Evolutionary conservation across 148 eudicot genomes (phyloP), one percentile per base, ranked within the genome.

Genomic region (Cornus florida): DNA sequence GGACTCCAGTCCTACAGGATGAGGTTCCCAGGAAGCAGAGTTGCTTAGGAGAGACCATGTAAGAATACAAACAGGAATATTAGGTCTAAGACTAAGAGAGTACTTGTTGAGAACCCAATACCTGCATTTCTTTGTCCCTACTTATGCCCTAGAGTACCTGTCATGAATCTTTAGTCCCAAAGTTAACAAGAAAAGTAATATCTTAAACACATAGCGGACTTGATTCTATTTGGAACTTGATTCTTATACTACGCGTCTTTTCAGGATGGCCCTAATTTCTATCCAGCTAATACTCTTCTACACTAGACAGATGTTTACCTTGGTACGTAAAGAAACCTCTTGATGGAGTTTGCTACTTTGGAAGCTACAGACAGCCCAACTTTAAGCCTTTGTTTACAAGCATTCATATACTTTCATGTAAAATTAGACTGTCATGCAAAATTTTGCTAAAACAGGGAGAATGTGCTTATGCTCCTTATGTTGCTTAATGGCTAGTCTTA

Each of bases 21-120:
- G 11, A 10, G 64, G 20, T 33, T 33, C 70, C 46, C 16, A 19
- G 20, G 32, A 75, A 80, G 57, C 39, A 67, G 70, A 43, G 41
- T 70, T 19, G 57, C 77, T 74, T 78, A 69, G 31, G 79, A 12
- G 79, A 73, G 50, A 69, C 62, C 79, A 50, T 20, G 43, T 3
- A 74, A 59, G 67, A 78, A 31, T 46, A 32, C 62, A 79, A 23
- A 67, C 22, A 19, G 62, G 43, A 60, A 35, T 38, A 71, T 78
- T 10, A 73, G 23, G 60, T n/a, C 50, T 39, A 41, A 64, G 71
- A 79, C 50, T 39, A 41, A 64, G 71, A 79, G 64, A 73, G 56
- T 38, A 31, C 31, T n/a, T 0, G 4, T 41, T 64, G 76, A 65
- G 76, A 79, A 66, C 64, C 60, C 56, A 35, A 64, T n/a, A 35